phyloP scores from a whole-genome alignment of 1,139 yeast genomes.

The Protomyces lactucae-debilis region DNA sequence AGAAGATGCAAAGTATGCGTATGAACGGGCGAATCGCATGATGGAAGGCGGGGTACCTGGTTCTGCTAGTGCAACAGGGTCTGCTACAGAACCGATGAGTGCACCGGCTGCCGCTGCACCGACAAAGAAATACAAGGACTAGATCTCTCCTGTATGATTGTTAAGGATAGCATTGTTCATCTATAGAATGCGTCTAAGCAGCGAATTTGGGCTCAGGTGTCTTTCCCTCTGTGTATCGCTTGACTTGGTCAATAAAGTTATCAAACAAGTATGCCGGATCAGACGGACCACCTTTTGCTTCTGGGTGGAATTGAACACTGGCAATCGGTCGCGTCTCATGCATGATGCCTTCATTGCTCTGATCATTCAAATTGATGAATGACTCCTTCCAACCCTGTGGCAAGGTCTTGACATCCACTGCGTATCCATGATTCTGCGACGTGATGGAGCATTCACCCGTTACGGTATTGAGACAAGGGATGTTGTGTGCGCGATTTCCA shows the following conservation, averaged over 20 bases:
- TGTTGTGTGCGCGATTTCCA: conserved; percentile 98
- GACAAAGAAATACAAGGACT: not conserved
- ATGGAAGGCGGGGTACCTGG: not conserved
- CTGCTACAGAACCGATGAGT: not conserved
- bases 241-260: conserved; percentile 20
- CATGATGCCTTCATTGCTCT: conserved; percentile 95
- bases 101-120: not conserved
- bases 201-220: conserved; percentile 15
- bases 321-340: conserved; percentile 81
- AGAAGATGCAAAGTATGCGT: conserved; percentile 25
- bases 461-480: conserved; percentile 84
- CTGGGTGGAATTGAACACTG: conserved; percentile 97
- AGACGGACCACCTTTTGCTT: conserved; percentile 97
- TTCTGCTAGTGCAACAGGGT: not conserved
- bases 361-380: conserved; percentile 88
- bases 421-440: conserved; percentile 97
- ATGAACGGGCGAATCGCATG: conserved; percentile 12
- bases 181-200: conserved; percentile 1
- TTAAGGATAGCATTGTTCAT: not conserved
- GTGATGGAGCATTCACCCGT: conserved; percentile 95
- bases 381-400: conserved; percentile 75
- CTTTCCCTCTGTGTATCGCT: conserved; percentile 12
- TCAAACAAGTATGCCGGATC: conserved; percentile 89
- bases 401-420: conserved; percentile 78
- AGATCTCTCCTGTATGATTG: not conserved